phyloP scores from a whole-genome alignment of 345 rosid species.

The Populus nigra region DNA sequence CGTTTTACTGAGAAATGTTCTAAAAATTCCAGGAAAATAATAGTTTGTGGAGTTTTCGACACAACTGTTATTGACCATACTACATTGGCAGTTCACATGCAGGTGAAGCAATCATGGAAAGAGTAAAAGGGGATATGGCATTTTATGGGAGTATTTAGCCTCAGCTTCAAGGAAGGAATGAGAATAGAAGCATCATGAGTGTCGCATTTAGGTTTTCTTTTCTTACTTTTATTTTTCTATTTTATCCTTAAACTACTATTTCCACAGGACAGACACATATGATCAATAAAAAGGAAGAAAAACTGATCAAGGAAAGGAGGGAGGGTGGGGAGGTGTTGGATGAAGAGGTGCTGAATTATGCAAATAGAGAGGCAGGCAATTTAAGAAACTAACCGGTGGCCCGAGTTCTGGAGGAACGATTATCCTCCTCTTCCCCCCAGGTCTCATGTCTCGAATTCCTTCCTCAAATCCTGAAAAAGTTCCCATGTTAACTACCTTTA shows the following conservation, averaged over 20 bases:
- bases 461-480: constrained; percentile 75
- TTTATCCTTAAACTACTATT: background rate
- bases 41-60: background rate
- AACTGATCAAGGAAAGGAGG: background rate
- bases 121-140: background rate
- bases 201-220: background rate
- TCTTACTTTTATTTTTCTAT: too few species aligned
- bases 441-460: constrained; percentile 86
- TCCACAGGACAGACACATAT: background rate
- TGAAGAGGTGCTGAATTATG: background rate
- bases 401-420: constrained; percentile 97
- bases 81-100: background rate
- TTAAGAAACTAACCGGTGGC: constrained; percentile 73
- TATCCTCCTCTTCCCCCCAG: constrained; percentile 89
- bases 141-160: background rate
- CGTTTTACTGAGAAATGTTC: background rate
- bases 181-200: background rate
- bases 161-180: background rate
- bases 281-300: background rate
- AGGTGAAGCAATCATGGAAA: background rate
- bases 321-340: too few species aligned
- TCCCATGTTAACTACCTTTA: background rate
- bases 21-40: background rate
- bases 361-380: background rate
- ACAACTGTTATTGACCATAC: background rate